phyloP scores from a whole-genome alignment of 169 alveolate genomes.

The Plasmodium gaboni region DNA sequence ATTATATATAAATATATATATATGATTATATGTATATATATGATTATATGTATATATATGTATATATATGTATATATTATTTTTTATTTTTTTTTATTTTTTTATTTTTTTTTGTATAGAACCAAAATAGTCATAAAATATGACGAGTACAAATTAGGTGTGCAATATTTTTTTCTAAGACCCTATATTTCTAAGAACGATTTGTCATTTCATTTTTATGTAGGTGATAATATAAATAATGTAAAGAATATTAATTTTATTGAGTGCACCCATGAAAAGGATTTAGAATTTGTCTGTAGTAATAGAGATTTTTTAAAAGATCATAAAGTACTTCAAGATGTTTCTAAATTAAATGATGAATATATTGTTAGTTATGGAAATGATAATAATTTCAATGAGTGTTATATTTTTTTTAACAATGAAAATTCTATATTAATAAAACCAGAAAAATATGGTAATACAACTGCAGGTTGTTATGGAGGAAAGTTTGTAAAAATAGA shows the following conservation, averaged over 20 bases:
- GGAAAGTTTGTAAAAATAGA: constrained; percentile 12
- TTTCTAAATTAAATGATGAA: constrained; percentile 23
- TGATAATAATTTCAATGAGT: neutral
- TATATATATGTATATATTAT: neutral
- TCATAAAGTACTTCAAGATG: constrained; percentile 3
- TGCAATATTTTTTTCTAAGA: neutral
- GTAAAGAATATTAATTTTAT: neutral
- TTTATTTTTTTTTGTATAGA: neutral
- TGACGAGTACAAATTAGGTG: neutral
- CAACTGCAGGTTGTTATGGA: neutral
- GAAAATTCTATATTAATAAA: constrained; percentile 20
- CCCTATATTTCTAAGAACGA: constrained; percentile 4
- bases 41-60: neutral
- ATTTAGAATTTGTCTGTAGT: neutral
- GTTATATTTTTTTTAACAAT: constrained; percentile 24
- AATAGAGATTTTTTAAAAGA: neutral
- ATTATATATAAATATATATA: no score
- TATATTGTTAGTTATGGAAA: constrained; percentile 5
- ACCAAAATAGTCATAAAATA: constrained; percentile 2
- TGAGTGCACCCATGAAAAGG: neutral
- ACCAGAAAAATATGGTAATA: neutral
- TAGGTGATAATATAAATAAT: neutral
- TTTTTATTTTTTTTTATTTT: neutral
- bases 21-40: neutral
- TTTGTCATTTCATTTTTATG: constrained; percentile 10